Conservation (phyloP, 441 rosid species). For the Francoa sonchifolia region DNA sequence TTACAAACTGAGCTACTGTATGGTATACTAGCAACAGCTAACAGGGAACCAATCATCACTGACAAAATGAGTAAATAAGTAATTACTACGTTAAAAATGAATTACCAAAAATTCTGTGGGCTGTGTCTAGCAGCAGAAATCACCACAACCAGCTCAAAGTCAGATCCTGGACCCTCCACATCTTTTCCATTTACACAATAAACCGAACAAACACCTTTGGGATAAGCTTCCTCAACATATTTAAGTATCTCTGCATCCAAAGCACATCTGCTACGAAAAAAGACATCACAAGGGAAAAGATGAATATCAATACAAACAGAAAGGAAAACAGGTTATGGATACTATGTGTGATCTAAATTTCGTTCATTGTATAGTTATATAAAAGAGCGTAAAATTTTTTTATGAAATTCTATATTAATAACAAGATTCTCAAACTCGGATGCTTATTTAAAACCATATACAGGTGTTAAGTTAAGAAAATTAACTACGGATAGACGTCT, state of each 20-base stretch:
- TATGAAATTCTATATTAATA: no score
- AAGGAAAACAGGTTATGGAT: no score
- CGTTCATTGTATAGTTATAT: no score
- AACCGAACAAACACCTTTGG: constrained; percentile 77
- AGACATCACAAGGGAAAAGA: not conserved
- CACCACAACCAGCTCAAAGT: constrained; percentile 80
- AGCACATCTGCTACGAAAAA: constrained; percentile 44
- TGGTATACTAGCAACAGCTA: constrained; percentile 1
- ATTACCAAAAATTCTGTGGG: constrained; percentile 91
- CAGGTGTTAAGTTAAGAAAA: not conserved
- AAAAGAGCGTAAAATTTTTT: no score
- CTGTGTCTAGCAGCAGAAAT: constrained; percentile 74
- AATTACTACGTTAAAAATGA: not conserved
- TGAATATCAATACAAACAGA: not conserved
- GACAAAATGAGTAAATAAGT: not conserved
- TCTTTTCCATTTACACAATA: constrained; percentile 70
- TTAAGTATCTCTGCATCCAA: constrained; percentile 73
- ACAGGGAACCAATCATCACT: not conserved
- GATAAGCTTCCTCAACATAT: constrained; percentile 83
- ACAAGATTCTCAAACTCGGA: no score
- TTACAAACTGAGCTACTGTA: no score
- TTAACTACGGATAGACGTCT: no score
- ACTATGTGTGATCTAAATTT: no score
- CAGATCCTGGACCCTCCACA: constrained; percentile 65
- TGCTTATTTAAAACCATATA: not conserved